A percentile compares a stretch with the other conserved stretches of the same genome.
Conservation (phyloP, 2,329 filamentous ascomycete species). For the Septoria petroselini region DNA sequence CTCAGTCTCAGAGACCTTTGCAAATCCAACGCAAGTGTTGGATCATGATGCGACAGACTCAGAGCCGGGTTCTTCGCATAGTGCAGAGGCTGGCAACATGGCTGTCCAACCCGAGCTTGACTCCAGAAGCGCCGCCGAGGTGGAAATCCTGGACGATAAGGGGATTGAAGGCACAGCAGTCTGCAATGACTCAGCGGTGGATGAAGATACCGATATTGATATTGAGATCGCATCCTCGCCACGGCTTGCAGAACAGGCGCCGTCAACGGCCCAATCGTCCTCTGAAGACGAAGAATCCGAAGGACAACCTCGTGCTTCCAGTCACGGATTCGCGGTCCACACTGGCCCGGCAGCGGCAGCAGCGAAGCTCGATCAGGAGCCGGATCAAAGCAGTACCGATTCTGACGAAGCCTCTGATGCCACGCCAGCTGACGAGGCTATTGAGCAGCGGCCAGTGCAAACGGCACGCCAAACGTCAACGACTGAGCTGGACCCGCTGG, state of each 20-base stretch:
- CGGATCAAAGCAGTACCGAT: too few species aligned
- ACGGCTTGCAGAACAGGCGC: neutral
- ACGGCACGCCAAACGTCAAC: too few species aligned
- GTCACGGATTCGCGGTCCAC: neutral
- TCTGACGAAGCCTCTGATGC: too few species aligned
- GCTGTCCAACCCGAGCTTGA: too few species aligned
- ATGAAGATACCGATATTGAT: neutral
- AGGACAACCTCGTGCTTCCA: too few species aligned
- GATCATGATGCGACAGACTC: neutral
- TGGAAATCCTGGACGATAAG: too few species aligned
- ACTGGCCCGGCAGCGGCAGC: neutral
- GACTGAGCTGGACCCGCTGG: neutral
- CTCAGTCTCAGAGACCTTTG: constrained; percentile 20
- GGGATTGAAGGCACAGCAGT: neutral
- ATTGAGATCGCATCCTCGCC: neutral
- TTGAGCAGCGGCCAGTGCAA: too few species aligned
- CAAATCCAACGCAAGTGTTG: neutral
- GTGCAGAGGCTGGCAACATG: neutral
- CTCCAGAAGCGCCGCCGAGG: too few species aligned
- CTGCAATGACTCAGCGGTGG: neutral
- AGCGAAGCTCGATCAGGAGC: too few species aligned
- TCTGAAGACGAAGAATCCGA: neutral
- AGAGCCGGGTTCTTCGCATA: neutral
- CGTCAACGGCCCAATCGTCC: neutral
- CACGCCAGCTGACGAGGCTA: too few species aligned